phyloP scores from a whole-genome alignment of 257 asterid genomes.

The Gentiana macrophylla region DNA sequence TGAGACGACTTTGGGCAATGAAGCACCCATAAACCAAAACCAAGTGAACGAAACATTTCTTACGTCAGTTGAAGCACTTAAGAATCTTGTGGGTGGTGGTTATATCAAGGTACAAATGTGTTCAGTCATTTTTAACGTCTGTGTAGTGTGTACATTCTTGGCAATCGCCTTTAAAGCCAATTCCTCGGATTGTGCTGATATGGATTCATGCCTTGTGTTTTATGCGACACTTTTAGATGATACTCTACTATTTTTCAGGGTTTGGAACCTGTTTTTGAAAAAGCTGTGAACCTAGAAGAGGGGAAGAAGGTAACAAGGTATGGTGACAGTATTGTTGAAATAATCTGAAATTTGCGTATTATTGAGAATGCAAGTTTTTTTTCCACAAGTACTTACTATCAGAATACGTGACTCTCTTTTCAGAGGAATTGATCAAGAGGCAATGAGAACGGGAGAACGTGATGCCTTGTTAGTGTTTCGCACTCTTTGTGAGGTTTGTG shows the following conservation, averaged over 20 bases:
- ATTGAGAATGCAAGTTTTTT: too few relatives aligned
- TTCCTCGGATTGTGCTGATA: not conserved
- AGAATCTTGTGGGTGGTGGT: constrained; percentile 71
- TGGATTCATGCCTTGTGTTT: not conserved
- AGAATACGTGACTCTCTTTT: constrained; percentile 12
- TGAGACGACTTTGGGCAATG: constrained; percentile 37
- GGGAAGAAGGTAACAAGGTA: constrained; percentile 84
- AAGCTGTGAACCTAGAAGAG: constrained; percentile 93
- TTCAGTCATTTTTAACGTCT: constrained; percentile 10
- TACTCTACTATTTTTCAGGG: constrained; percentile 42
- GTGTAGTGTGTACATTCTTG: constrained; percentile 4
- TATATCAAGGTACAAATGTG: constrained; percentile 66
- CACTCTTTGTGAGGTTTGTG: constrained; percentile 94
- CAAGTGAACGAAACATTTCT: constrained; percentile 30
- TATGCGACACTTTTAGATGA: not conserved
- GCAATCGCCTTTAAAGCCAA: not conserved
- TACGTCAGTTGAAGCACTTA: constrained; percentile 72
- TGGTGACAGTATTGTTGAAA: constrained; percentile 8
- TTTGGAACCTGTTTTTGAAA: constrained; percentile 96
- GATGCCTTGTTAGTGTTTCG: constrained; percentile 95
- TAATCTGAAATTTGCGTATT: too few relatives aligned
- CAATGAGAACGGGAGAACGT: constrained; percentile 68
- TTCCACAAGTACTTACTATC: constrained; percentile 17
- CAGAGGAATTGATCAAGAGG: constrained; percentile 70
- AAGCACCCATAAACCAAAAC: constrained; percentile 28